These are phyloP conservation scores for Aegilops tauschii DNA, from an alignment of 176 grass and related monocot genomes.

Conservation along the genomic window DNA sequence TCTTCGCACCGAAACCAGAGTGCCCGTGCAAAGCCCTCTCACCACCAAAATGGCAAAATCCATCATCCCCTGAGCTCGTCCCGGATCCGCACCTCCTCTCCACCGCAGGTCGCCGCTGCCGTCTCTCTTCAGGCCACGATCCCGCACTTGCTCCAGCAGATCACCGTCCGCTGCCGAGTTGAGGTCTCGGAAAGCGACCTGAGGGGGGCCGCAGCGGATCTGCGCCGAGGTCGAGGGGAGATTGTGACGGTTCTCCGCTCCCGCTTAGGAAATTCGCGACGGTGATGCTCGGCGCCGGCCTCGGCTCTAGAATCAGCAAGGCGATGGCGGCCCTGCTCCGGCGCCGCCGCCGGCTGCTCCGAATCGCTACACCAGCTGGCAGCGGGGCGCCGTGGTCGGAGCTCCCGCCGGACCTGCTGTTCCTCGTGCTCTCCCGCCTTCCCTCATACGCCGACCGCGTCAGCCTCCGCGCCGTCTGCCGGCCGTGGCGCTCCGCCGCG, in stretches of 20 bases:
- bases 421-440: not conserved
- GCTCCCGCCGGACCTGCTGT: not conserved
- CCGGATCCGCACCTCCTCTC: not conserved
- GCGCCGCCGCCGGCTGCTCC: not conserved
- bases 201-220: not conserved
- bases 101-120: not conserved
- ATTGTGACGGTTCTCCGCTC: too few relatives aligned
- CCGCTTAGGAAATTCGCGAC: too few relatives aligned
- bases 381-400: not conserved
- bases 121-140: not conserved
- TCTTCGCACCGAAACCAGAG: not conserved
- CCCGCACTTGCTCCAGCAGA: not conserved
- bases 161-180: not conserved
- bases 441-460: not conserved
- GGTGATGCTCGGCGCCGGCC: not conserved
- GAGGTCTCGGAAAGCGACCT: too few relatives aligned
- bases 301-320: not conserved
- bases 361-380: not conserved
- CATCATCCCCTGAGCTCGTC: not conserved
- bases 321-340: not conserved
- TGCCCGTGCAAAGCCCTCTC: not conserved
- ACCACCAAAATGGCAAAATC: not conserved
- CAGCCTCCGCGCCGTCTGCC: not conserved
- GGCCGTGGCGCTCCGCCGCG: not conserved
- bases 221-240: not conserved